These are phyloP conservation scores for Lodderomyces orthopsilosis DNA, from an alignment of 1,139 yeast genomes.

Conservation along the genomic window DNA sequence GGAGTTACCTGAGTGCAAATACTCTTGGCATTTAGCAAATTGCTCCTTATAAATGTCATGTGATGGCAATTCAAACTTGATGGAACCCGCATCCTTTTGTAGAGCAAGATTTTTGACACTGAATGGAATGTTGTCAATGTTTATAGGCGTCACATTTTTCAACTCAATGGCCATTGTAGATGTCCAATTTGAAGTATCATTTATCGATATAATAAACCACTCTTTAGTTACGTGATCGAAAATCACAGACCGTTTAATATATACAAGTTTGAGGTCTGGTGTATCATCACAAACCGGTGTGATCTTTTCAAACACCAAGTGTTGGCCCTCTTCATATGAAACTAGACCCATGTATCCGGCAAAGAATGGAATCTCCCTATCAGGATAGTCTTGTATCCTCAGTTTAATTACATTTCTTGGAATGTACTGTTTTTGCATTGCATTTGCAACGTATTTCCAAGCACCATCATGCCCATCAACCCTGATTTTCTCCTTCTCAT, in stretches of 20 bases:
- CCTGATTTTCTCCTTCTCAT: constrained; percentile 8
- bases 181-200: constrained; percentile 37
- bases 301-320: constrained; percentile 33
- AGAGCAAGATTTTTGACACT: constrained; percentile 27
- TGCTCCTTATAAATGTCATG: constrained; percentile 52
- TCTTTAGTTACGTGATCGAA: constrained; percentile 47
- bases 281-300: constrained; percentile 32
- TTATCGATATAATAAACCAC: constrained; percentile 57
- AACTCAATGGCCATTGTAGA: constrained; percentile 17
- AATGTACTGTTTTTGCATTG: constrained; percentile 21
- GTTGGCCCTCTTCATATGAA: constrained; percentile 81
- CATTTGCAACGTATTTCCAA: constrained; percentile 26
- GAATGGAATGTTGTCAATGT: constrained; percentile 21
- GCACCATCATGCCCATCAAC: constrained; percentile 10
- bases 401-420: constrained; percentile 20
- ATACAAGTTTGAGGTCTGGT: constrained; percentile 78
- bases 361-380: constrained; percentile 60
- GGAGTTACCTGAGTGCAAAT: constrained; percentile 78
- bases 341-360: constrained; percentile 89
- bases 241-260: constrained; percentile 63
- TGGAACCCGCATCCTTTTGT: constrained; percentile 18
- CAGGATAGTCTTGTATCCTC: constrained; percentile 13
- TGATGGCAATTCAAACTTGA: constrained; percentile 51
- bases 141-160: constrained; percentile 13
- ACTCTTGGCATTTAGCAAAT: constrained; percentile 66